Percentiles rank a stretch among this genome's conserved stretches.
phyloP scores from a whole-genome alignment of 257 asterid species.

The Gentiana macrophylla region DNA sequence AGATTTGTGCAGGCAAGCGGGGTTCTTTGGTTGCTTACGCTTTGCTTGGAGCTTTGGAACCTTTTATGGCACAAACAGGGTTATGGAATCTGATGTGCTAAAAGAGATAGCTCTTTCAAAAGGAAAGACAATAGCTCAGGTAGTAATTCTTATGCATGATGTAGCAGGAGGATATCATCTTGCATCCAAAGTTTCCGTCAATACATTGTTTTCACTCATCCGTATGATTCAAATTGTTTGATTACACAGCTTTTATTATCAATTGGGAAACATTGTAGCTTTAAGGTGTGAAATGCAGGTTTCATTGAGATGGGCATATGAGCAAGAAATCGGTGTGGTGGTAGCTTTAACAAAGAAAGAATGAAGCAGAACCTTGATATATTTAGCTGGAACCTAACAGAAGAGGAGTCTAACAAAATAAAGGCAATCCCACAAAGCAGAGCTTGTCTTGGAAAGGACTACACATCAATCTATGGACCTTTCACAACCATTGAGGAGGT shows the following conservation, averaged over 20 bases:
- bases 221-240: too few species aligned
- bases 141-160: background rate
- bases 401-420: constrained; percentile 33
- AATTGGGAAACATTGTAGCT: background rate
- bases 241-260: background rate
- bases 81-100: constrained; percentile 41
- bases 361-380: constrained; percentile 53
- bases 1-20: constrained; percentile 44
- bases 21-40: constrained; percentile 42
- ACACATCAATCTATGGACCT: constrained; percentile 52
- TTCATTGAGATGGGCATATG: constrained; percentile 61
- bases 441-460: constrained; percentile 43
- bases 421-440: constrained; percentile 45
- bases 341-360: constrained; percentile 51
- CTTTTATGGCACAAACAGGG: constrained; percentile 45
- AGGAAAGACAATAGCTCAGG: constrained; percentile 59
- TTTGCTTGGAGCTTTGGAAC: constrained; percentile 46
- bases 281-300: constrained; percentile 29
- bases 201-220: background rate
- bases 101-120: constrained; percentile 36
- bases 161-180: background rate
- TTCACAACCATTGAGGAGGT: constrained; percentile 40
- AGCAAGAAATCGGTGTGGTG: constrained; percentile 50
- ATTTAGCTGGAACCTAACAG: constrained; percentile 45
- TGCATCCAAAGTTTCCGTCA: too few species aligned